phyloP scores from a whole-genome alignment of 306 rosid species.

The Chamaecrista fasciculata region DNA sequence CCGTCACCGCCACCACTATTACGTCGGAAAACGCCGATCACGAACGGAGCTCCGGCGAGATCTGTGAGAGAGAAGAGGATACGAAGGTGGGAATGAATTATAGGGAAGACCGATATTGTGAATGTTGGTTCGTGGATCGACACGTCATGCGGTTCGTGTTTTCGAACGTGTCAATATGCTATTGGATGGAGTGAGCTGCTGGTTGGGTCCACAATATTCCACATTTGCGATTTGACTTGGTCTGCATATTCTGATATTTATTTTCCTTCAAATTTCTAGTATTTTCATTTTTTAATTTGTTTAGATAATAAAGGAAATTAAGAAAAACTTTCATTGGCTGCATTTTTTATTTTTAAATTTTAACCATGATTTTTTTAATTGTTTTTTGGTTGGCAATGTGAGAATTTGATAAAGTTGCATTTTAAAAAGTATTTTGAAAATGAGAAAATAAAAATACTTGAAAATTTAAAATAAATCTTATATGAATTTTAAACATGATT shows the following conservation, averaged over 20 bases:
- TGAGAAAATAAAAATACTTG: no score
- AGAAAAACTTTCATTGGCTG: no score
- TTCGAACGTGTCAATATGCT: constrained; percentile 2
- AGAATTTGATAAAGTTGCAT: no score
- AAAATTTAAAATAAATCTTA: no score
- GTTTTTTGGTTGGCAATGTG: no score
- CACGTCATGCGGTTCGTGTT: constrained; percentile 20
- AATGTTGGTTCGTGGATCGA: not conserved
- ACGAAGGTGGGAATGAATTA: not conserved
- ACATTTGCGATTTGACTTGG: not conserved
- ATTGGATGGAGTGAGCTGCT: not conserved
- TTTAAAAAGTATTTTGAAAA: no score
- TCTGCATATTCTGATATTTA: no score
- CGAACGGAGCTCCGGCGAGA: not conserved
- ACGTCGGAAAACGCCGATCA: not conserved
- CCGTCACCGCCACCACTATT: not conserved
- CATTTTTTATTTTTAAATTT: no score
- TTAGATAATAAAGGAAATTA: no score
- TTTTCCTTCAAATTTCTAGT: not conserved
- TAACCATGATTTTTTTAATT: no score
- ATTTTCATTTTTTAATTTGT: not conserved
- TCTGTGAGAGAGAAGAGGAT: not conserved
- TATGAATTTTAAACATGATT: no score
- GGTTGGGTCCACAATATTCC: not conserved
- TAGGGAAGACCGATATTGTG: not conserved